Base-by-base conservation (phyloP, 495 filamentous ascomycete genomes). In the Pseudevernia furfuracea region DNA sequence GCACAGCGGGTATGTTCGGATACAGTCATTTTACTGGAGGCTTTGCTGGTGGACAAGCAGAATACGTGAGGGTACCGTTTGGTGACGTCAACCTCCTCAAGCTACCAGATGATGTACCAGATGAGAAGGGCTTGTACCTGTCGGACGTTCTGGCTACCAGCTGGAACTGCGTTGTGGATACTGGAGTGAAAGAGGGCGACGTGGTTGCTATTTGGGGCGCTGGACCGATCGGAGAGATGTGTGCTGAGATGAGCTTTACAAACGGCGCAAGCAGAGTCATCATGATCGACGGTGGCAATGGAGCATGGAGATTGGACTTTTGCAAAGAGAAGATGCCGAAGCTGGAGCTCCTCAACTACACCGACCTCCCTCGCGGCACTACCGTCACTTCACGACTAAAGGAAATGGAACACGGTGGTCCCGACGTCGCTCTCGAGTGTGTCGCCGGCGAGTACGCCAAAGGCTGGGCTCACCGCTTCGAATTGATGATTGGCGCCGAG, bases 41-140 rank as follows among this genome's bases (percentile, higher is more conserved):
- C 4, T 96, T 92, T 71, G 90, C 92, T 15, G 92, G 92, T 49
- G 90, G 92, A 0, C 91, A 96, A 71, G 88, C 91, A 14, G 92
- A 96, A 73, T 96, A 92, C 64, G 84, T 90, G 12, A 84, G 92
- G 0, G 90, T 95, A 14, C 91, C 92, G 0, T 83, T 85, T 28
- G 92, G 83, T n/a, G 88, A 95, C 59, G 83, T 87, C 66, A 96
- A 96, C 68, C 79, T 96, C 25, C 81, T 97, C 11, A 84, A 85
- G 62, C 82, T 95, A 6, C 92, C 92, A 10, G 86, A 89, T 55
- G 81, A 83, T 62, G 87, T 97, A 0, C 89, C 91, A 0, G 91
- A 96, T 70, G 91, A 96, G 81, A 93, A 94, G 73, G 89, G 75
- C 53, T 80, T 97, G 1, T 96, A 86, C 70, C 80, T 96, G 4